These are phyloP conservation scores for Bacidia rubella DNA, from an alignment of 495 filamentous ascomycete genomes.

Conservation along the genomic window DNA sequence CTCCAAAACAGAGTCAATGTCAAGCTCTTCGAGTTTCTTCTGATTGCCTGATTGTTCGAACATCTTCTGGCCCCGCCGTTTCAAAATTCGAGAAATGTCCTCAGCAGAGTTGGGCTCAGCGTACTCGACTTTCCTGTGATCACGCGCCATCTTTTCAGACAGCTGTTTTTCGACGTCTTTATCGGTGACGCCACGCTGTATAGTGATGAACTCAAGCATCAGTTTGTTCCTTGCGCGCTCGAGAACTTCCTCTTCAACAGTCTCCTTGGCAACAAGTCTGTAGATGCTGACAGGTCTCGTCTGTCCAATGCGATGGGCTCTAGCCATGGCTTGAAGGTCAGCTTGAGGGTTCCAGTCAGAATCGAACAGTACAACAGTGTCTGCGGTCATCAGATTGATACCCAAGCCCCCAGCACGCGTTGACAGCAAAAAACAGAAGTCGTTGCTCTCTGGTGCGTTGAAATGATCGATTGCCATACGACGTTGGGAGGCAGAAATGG, in stretches of 20 bases:
- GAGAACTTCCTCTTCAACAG: conserved; percentile 93
- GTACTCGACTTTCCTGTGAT: conserved; percentile 23
- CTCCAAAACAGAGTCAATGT: conserved; percentile 91
- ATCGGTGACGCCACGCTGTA: conserved; percentile 91
- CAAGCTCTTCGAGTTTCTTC: conserved; percentile 90
- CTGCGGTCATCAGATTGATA: conserved; percentile 97
- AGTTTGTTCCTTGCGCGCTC: conserved; percentile 94
- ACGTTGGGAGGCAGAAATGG: conserved; percentile 70
- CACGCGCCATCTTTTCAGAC: conserved; percentile 53
- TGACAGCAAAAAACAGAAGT: conserved; percentile 93
- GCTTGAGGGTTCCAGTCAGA: conserved; percentile 99
- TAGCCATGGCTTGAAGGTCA: conserved; percentile 95
- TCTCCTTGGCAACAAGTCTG: conserved; percentile 90
- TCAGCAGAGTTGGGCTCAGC: conserved; percentile 73
- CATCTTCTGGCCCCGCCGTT: conserved; percentile 88
- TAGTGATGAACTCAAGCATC: conserved; percentile 95
- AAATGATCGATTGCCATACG: conserved; percentile 94
- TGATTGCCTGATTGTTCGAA: conserved; percentile 95
- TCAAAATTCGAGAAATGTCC: conserved; percentile 85
- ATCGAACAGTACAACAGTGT: conserved; percentile 95
- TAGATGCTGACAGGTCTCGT: conserved; percentile 92
- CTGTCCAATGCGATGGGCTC: conserved; percentile 94
- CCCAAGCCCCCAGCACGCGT: conserved; percentile 92
- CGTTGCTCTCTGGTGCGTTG: conserved; percentile 82
- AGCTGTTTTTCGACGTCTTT: conserved; percentile 51